Conservation (phyloP, 1,284 basidiomycete species). For the Tylopilus sp. region DNA sequence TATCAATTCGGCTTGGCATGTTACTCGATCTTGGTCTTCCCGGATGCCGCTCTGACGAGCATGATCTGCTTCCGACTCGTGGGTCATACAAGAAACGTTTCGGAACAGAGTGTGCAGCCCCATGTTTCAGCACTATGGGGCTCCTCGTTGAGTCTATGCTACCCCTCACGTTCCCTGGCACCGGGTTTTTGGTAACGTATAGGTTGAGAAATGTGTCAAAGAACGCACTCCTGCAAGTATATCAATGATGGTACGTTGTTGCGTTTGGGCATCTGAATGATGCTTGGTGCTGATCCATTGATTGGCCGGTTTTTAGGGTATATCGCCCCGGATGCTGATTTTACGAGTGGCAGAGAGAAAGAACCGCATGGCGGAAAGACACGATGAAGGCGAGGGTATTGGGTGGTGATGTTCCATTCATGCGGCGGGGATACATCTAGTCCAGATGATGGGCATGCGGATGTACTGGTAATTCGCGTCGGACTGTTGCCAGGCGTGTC, state of each 20-base stretch:
- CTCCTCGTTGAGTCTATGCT: background rate
- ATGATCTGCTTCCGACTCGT: conserved; percentile 16
- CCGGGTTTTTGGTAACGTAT: background rate
- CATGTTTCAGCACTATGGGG: conserved; percentile 4
- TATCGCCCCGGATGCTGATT: conserved; percentile 1
- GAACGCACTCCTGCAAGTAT: background rate
- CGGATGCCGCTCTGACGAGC: conserved; percentile 8
- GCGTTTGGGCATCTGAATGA: background rate
- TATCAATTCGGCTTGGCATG: conserved; percentile 10
- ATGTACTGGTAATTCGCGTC: background rate
- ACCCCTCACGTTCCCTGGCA: background rate
- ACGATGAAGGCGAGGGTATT: background rate
- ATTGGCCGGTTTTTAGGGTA: background rate
- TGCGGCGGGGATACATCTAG: background rate
- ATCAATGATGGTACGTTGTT: background rate
- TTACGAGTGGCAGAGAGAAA: background rate
- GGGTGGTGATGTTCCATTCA: background rate
- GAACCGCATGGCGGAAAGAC: background rate
- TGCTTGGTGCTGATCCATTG: background rate
- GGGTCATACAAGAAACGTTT: background rate
- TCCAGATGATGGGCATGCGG: no score
- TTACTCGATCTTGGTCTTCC: conserved; percentile 3
- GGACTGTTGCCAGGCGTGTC: background rate
- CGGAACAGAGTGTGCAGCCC: background rate
- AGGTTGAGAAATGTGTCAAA: no score